These are phyloP conservation scores for Solanum commersonii DNA, from an alignment of 257 asterid genomes.

Conservation along the genomic window DNA sequence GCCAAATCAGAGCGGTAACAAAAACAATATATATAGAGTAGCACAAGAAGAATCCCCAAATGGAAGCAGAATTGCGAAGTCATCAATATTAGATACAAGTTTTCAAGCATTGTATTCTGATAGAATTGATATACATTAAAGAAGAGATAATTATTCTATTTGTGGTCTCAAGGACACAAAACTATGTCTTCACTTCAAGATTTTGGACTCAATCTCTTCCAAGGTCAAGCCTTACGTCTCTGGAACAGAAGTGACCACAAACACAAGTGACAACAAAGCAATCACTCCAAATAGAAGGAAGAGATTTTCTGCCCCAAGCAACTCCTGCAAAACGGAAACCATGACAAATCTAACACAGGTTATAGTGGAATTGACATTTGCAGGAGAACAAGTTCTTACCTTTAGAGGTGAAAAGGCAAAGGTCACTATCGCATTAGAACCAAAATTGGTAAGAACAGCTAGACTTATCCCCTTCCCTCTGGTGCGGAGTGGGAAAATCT, in stretches of 20 bases:
- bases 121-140: background rate
- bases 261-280: constrained; percentile 56
- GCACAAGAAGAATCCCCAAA: background rate
- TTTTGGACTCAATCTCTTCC: constrained; percentile 91
- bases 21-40: background rate
- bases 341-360: background rate
- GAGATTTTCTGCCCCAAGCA: constrained; percentile 80
- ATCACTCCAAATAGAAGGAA: constrained; percentile 85
- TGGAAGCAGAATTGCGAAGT: background rate
- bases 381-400: constrained; percentile 27
- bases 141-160: background rate
- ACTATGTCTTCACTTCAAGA: constrained; percentile 43
- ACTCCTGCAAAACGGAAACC: constrained; percentile 42
- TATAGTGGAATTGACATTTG: background rate
- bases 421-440: constrained; percentile 91
- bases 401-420: constrained; percentile 87
- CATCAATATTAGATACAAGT: background rate
- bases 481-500: constrained; percentile 88
- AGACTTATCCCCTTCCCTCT: constrained; percentile 99
- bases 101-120: background rate
- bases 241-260: constrained; percentile 60
- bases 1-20: background rate
- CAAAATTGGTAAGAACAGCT: constrained; percentile 90
- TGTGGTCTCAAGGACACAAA: background rate
- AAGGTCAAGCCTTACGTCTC: constrained; percentile 98